These are phyloP conservation scores for Sugiyamaella boreocaroliniensis DNA, from an alignment of 805 yeast genomes.

Conservation along the genomic window DNA sequence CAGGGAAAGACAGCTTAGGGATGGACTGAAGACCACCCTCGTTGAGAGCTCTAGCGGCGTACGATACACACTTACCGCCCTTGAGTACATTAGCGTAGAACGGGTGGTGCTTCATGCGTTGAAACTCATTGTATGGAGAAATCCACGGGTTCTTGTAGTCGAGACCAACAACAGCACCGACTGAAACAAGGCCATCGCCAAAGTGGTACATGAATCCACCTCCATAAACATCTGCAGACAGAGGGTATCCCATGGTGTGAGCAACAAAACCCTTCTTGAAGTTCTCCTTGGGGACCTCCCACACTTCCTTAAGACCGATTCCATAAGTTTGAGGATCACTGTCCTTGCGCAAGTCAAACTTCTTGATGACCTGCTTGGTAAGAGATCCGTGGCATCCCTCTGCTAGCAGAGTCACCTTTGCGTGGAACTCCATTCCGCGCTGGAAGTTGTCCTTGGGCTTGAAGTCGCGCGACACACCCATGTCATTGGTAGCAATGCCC, in stretches of 20 bases:
- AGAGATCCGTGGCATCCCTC: conserved; percentile 99
- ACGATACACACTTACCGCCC: conserved; percentile 89
- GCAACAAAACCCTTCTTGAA: conserved; percentile 75
- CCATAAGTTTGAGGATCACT: conserved; percentile 85
- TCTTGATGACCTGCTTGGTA: conserved; percentile 65
- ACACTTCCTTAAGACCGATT: conserved; percentile 89
- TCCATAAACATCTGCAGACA: conserved; percentile 69
- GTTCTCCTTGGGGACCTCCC: conserved; percentile 85
- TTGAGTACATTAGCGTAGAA: conserved; percentile 63
- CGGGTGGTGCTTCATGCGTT: conserved; percentile 88
- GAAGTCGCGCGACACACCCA: conserved; percentile 75
- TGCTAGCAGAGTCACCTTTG: conserved; percentile 81
- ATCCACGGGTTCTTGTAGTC: conserved; percentile 94
- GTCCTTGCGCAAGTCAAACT: conserved; percentile 58
- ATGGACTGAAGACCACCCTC: conserved; percentile 96
- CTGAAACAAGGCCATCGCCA: conserved; percentile 84
- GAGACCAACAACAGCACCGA: conserved; percentile 90
- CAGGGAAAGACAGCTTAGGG: conserved; percentile 88
- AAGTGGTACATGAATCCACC: conserved; percentile 98
- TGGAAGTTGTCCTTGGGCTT: conserved; percentile 78
- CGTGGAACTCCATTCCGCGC: conserved; percentile 94
- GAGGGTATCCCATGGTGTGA: conserved; percentile 87
- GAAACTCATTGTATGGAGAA: conserved; percentile 94
- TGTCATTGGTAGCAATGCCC: conserved; percentile 92
- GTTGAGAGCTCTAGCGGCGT: conserved; percentile 93